Evolutionary conservation across 1,284 basidiomycete species (phyloP).

Genomic region (Pterula multifida): DNA sequence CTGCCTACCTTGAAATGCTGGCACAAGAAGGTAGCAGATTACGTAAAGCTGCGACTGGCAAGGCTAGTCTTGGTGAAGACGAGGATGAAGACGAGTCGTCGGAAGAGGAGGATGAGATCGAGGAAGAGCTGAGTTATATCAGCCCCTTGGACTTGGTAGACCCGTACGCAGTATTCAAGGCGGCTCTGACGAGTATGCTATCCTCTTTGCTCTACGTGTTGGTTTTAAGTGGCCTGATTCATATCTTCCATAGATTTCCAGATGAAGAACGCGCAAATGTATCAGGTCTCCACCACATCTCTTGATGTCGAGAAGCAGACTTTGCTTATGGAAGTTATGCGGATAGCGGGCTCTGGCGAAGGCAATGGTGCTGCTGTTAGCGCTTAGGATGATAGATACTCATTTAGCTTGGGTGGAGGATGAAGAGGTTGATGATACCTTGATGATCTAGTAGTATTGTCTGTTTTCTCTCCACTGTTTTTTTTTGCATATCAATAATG

Average conservation of each 20-base stretch:
- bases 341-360: slow-evolving; percentile 30
- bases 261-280: slow-evolving; percentile 49
- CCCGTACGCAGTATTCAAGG: slow-evolving; percentile 63
- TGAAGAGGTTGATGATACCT: neutral
- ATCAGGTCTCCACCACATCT: slow-evolving; percentile 60
- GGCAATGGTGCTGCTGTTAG: neutral
- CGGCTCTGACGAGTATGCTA: slow-evolving; percentile 59
- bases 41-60: slow-evolving; percentile 9
- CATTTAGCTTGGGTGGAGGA: neutral
- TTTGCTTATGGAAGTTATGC: slow-evolving; percentile 72
- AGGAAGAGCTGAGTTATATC: slow-evolving; percentile 72
- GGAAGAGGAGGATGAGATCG: slow-evolving; percentile 40
- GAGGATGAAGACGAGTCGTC: slow-evolving; percentile 35
- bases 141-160: slow-evolving; percentile 66
- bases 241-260: slow-evolving; percentile 62
- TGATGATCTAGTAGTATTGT: neutral
- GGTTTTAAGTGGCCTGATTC: too few species aligned
- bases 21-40: slow-evolving; percentile 46
- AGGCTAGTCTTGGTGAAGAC: slow-evolving; percentile 5
- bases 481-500: too few species aligned
- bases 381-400: neutral
- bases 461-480: neutral
- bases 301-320: slow-evolving; percentile 65
- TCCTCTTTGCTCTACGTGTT: slow-evolving; percentile 5
- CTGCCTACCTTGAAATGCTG: slow-evolving; percentile 70